Conservation (phyloP, 345 rosid genomes). For the Citrus sp. region DNA sequence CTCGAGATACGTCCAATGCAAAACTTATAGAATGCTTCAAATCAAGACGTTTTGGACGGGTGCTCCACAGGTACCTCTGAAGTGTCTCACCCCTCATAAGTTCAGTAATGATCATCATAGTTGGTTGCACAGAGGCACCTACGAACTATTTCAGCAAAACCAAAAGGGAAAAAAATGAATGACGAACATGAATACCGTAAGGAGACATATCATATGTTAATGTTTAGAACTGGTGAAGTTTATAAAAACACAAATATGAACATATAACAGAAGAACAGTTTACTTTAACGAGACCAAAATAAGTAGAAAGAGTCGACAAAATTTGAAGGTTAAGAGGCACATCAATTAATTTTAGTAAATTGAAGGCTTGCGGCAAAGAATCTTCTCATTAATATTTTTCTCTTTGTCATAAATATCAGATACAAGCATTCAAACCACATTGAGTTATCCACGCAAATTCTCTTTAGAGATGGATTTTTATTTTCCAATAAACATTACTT, state of each 20-base stretch:
- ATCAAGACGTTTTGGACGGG: constrained; percentile 41
- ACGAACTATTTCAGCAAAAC: constrained; percentile 36
- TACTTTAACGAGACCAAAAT: background rate
- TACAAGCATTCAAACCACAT: background rate
- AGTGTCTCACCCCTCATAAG: constrained; percentile 46
- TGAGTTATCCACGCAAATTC: background rate
- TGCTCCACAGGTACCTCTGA: constrained; percentile 40
- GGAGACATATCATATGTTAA: background rate
- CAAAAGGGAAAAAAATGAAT: background rate
- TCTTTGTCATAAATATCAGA: background rate
- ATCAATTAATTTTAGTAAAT: background rate
- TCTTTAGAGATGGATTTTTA: background rate
- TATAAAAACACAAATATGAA: background rate
- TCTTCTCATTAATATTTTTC: background rate
- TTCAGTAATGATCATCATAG: constrained; percentile 59
- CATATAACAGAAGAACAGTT: background rate
- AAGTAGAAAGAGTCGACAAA: background rate
- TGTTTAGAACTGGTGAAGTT: background rate
- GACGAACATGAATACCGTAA: background rate
- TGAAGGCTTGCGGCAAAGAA: background rate
- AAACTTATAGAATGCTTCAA: constrained; percentile 32
- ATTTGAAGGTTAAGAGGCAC: background rate
- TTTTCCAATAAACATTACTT: background rate
- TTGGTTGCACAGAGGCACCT: constrained; percentile 56
- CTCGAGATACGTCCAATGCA: constrained; percentile 59